Evolutionary conservation across 2,329 filamentous ascomycete species (phyloP).

Genomic region (Penicillium sp.): DNA sequence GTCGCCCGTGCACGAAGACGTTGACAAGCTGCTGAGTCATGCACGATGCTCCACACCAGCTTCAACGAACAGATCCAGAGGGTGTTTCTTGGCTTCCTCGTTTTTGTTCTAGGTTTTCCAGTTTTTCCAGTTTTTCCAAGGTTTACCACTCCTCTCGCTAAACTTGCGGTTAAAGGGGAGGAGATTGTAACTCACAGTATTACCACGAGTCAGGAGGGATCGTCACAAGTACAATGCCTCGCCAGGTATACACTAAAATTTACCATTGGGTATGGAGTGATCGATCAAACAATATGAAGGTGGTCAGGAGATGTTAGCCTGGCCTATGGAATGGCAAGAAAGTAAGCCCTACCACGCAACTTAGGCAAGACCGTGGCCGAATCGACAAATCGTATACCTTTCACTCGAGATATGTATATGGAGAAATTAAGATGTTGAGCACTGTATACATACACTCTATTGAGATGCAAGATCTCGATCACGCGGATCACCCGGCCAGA

Average conservation of each 20-base stretch:
- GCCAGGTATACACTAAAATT: neutral
- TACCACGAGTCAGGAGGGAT: neutral
- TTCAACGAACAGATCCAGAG: slow-evolving; percentile 23
- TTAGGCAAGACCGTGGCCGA: too few relatives aligned
- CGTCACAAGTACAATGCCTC: neutral
- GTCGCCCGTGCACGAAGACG: slow-evolving; percentile 3
- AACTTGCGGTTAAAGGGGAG: neutral
- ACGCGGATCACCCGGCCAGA: neutral
- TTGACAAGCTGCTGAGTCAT: slow-evolving; percentile 23
- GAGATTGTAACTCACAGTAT: neutral
- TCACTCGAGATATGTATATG: too few relatives aligned
- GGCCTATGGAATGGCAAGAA: neutral
- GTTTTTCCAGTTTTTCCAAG: slow-evolving; percentile 8
- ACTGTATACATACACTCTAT: neutral
- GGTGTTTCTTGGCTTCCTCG: slow-evolving; percentile 6
- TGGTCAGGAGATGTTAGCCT: neutral
- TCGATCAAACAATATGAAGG: neutral
- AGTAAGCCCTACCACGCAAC: neutral
- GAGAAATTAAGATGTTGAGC: neutral
- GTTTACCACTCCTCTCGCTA: slow-evolving; percentile 8
- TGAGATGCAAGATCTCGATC: neutral
- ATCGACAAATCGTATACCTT: too few relatives aligned
- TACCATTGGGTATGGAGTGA: neutral
- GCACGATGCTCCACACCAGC: slow-evolving; percentile 23
- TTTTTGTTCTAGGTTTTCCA: neutral